Evolutionary conservation across 306 rosid species (phyloP).

Genomic region (Prunus persica): DNA sequence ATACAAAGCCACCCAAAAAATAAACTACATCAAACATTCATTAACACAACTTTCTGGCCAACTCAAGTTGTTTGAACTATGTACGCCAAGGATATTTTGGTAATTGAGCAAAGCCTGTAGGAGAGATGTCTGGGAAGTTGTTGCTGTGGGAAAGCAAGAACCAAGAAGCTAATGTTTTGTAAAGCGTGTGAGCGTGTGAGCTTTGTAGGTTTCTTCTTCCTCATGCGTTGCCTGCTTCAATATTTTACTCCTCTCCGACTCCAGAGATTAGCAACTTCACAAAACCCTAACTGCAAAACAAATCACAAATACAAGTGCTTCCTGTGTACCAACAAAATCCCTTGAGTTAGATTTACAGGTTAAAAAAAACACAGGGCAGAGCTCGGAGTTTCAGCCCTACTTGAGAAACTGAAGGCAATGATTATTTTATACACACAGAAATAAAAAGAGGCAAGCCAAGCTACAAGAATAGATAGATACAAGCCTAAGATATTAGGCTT

Average conservation of each 20-base stretch:
- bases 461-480: not conserved
- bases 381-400: not conserved
- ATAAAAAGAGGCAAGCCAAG: not conserved
- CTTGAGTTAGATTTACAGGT: not conserved
- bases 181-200: constrained; percentile 2
- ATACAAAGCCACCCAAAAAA: not conserved
- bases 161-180: constrained; percentile 27
- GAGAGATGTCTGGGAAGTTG: constrained; percentile 52
- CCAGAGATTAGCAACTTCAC: not conserved
- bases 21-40: not conserved
- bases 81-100: constrained; percentile 25
- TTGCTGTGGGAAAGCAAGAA: constrained; percentile 33
- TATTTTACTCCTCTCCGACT: not conserved
- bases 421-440: not conserved
- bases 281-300: constrained; percentile 27
- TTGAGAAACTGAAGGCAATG: not conserved
- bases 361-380: not conserved
- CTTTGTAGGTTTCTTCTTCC: constrained; percentile 1
- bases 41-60: not conserved
- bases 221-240: constrained; percentile 13
- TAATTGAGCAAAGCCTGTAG: constrained; percentile 20
- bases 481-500: not conserved
- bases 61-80: not conserved
- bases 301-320: not conserved
- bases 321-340: not conserved